These are phyloP conservation scores for Cladophialophora immunda DNA, from an alignment of 2,329 filamentous ascomycete genomes.

Conservation along the genomic window DNA sequence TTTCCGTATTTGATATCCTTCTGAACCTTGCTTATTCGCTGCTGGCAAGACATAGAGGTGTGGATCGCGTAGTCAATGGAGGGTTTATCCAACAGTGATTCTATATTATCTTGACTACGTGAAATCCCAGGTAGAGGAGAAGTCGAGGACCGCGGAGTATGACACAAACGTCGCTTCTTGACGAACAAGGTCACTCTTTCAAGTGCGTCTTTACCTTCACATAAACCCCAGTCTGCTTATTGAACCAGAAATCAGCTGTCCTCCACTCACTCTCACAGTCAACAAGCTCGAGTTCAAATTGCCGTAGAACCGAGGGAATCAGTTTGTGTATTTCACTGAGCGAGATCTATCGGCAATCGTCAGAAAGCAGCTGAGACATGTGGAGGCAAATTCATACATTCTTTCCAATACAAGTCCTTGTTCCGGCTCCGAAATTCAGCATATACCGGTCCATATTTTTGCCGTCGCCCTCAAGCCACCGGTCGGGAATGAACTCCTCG, in stretches of 20 bases:
- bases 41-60: too few species aligned
- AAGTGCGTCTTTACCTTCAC: not conserved
- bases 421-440: slow-evolving; percentile 36
- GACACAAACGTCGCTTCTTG: too few species aligned
- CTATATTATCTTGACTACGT: too few species aligned
- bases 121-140: too few species aligned
- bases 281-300: not conserved
- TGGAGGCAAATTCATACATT: slow-evolving; percentile 13
- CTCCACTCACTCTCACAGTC: slow-evolving; percentile 16
- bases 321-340: slow-evolving; percentile 5
- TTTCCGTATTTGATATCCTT: too few species aligned
- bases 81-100: too few species aligned
- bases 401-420: slow-evolving; percentile 36
- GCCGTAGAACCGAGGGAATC: not conserved
- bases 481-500: slow-evolving; percentile 36
- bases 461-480: slow-evolving; percentile 39
- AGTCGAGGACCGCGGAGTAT: too few species aligned
- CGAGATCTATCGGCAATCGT: slow-evolving; percentile 23
- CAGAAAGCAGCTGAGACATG: not conserved
- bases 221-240: slow-evolving; percentile 5
- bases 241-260: slow-evolving; percentile 9
- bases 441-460: slow-evolving; percentile 33
- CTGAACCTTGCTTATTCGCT: too few species aligned
- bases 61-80: too few species aligned
- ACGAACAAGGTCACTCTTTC: too few species aligned